Base-by-base conservation (phyloP, 495 filamentous ascomycete species). In the Trichocladium antarcticum region DNA sequence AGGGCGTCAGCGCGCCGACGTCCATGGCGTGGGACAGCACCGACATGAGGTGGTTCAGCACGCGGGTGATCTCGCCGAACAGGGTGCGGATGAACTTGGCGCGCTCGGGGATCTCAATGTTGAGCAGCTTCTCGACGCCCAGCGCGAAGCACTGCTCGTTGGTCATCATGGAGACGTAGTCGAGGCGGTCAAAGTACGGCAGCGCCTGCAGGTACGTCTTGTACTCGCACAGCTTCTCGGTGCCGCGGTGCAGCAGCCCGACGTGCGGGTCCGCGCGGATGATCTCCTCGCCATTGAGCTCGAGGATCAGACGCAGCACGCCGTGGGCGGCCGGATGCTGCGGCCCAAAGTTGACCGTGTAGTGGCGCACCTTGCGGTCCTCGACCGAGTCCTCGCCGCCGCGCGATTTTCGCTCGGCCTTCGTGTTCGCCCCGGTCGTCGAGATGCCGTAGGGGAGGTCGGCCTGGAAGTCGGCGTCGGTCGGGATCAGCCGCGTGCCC, bases 141-240 rank as follows among this genome's bases (percentile, higher is more conserved):
- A 99, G 74, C 11, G 87, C 79, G 66, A 83, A 99, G 60, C 90
- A 96, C 71, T 99, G 93, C 75, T 99, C 93, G 68, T 96, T 96
- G 54, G 92, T 97, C 92, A 97, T 98, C 93, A 99, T 99, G 65
- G 88, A 95, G 48, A 96, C 90, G 67, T 99, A 99, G 67, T 99
- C 93, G 66, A 99, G 73, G 52, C 93, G 85, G 72, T 99, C 93
- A 64, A 99, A 99, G 73, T 99, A 99, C 28, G 93, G 93, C 62
- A 99, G 73, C 46, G 93, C 93, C 67, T 99, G 93, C 58, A 97
- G 80, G 65, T 99, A 99, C 42, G 89, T 95, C 78, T 92, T 93
- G 76, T 99, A 99, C 74, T 99, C 93, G 67, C 96, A 97, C 73
- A 99, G 81, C 79, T 99, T 99, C 77, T 99, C 93, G 47, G 93